phyloP scores from a whole-genome alignment of 768 basidiomycete species.

The Leucocoprinus sp. region DNA sequence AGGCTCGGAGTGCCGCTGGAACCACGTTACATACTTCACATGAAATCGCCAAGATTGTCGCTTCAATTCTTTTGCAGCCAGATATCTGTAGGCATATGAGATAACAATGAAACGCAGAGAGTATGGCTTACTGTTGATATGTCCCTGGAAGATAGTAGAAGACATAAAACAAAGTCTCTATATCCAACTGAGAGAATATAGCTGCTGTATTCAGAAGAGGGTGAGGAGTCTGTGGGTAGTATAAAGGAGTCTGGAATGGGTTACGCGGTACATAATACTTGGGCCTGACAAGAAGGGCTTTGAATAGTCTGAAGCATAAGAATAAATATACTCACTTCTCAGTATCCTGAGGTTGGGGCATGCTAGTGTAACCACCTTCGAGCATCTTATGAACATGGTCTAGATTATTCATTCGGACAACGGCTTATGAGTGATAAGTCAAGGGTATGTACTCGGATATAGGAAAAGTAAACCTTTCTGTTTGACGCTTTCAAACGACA shows the following conservation, averaged over 20 bases:
- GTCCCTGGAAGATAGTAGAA: slow-evolving; percentile 98
- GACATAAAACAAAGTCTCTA: slow-evolving; percentile 97
- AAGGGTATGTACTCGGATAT: background rate
- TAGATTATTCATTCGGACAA: slow-evolving; percentile 80
- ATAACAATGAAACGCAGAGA: background rate
- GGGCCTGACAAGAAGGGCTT: slow-evolving; percentile 46
- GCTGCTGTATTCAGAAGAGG: slow-evolving; percentile 73
- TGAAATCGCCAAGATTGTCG: slow-evolving; percentile 99
- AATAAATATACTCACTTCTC: slow-evolving; percentile 62
- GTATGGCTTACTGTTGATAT: slow-evolving; percentile 80
- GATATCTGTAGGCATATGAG: slow-evolving; percentile 46
- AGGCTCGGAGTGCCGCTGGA: slow-evolving; percentile 96
- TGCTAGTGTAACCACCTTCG: slow-evolving; percentile 81
- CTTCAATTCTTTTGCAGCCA: slow-evolving; percentile 96
- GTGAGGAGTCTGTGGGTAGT: slow-evolving; percentile 89
- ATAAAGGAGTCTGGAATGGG: slow-evolving; percentile 83
- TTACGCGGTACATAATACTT: slow-evolving; percentile 95
- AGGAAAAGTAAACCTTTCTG: slow-evolving; percentile 68
- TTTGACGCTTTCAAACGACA: slow-evolving; percentile 93
- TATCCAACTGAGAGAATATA: slow-evolving; percentile 86
- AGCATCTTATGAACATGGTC: slow-evolving; percentile 90
- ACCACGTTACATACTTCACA: slow-evolving; percentile 99
- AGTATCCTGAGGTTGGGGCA: slow-evolving; percentile 90
- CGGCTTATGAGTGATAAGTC: slow-evolving; percentile 31
- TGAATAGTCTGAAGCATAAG: background rate